These are phyloP conservation scores for Dispira parvispora DNA, from an alignment of 192 early-diverging fungal genomes.

Conservation along the genomic window DNA sequence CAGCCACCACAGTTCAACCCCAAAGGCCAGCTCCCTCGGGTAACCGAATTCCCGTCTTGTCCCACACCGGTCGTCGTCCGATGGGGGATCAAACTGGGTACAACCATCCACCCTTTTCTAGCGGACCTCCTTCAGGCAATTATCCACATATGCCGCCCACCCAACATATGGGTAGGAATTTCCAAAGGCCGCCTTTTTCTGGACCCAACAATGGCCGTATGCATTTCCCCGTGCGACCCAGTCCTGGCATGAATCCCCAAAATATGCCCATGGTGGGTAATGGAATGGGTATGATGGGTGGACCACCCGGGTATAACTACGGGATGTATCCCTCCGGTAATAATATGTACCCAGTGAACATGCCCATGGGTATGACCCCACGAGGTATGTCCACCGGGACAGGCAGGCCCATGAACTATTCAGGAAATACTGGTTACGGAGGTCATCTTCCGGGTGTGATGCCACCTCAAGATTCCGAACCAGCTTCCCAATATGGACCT, in stretches of 20 bases:
- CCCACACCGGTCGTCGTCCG: neutral
- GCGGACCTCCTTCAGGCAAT: neutral
- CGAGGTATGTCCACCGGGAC: neutral
- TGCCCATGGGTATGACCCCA: constrained; percentile 6
- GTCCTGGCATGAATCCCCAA: neutral
- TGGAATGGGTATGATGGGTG: constrained; percentile 3
- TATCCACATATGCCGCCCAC: neutral
- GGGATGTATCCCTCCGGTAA: neutral
- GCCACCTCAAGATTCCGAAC: too few relatives aligned
- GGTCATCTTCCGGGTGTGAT: too few relatives aligned
- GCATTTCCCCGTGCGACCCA: neutral
- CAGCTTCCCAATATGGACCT: too few relatives aligned
- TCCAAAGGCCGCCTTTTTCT: neutral
- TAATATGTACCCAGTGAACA: neutral
- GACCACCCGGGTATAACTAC: neutral
- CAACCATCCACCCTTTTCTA: neutral
- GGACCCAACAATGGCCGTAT: neutral
- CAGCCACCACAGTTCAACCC: neutral
- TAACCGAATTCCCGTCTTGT: neutral
- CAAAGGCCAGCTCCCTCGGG: neutral
- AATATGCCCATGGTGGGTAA: neutral
- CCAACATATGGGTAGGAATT: neutral
- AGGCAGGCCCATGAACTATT: too few relatives aligned
- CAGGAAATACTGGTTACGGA: too few relatives aligned
- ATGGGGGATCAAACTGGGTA: neutral